Base-by-base conservation (phyloP, 768 basidiomycete species). In the Astraeus odoratus region DNA sequence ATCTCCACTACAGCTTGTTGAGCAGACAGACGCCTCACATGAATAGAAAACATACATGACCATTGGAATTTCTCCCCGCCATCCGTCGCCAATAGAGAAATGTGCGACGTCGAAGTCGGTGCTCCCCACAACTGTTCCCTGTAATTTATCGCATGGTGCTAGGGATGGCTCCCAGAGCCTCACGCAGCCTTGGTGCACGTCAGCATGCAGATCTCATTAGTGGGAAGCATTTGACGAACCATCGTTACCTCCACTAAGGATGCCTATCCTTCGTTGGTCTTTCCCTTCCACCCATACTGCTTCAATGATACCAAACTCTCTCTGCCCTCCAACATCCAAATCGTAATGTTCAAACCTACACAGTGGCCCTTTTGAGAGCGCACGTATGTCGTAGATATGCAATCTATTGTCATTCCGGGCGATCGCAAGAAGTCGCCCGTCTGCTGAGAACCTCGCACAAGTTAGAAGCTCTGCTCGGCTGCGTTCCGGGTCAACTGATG, bases 371-470 rank as follows among this genome's bases (percentile, higher is more conserved):
- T 65, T 61, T 18, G 65, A 57, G 15, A 81, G 54, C 55, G 69
- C 76, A 9, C 84, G 75, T 1, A 71, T 53, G 56, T 87, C 84
- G 49, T 86, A 86, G 3, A 87, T 58, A 44, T 84, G 77, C 1
- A 68, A 63, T 26, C 56, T 57, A 49, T 83, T 81, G 56, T 86
- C 81, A 35, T 61, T 75, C 34, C 81, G 71, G 3, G 71, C 81
- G 5, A 80, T 56, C 12, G 83, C 78, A 8, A 86, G 67, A 51
- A 78, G 77, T 3, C 77, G 61, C 8, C 74, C 74, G 50, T 85
- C 83, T 0, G 80, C 71, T 51, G 81, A 83, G 57, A 78, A 81
- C 1, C 63, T 52, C 12, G 74, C 68, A 41, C 58, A 60, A 38
- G 70, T 78, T 25, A 83, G 69, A 55, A 80, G 75, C 38, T 69